Base-by-base conservation (phyloP, 768 basidiomycete genomes). In the Termitomyces sp. region DNA sequence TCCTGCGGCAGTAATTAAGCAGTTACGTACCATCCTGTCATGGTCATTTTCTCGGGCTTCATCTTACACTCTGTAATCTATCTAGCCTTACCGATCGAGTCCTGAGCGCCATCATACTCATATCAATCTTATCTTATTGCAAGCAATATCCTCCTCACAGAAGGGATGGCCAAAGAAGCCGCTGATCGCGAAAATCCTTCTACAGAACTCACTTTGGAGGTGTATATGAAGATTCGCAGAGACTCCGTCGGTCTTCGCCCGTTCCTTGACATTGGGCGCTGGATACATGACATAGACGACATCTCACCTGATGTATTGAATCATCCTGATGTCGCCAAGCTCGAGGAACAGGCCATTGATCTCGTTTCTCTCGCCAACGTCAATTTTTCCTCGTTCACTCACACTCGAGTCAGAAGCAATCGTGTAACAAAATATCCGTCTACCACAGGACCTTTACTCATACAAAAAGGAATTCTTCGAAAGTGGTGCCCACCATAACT, bases 221-320 rank as follows among this genome's bases (percentile, higher is more conserved):
- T 48, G 13, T 60, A 60, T 28, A 56, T 56, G 54, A 49, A 53
- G 13, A 42, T 53, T 26, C 54, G 58, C 8, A 51, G 58, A 32
- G 54, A 56, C 44, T 56, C 58, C 8, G 36, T 60, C 10, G 58
- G 58, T 38, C 33, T 56, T 14, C 54, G 50, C n/a, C 58, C n/a
- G n/a, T 60, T 60, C 44, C 49, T 60, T 47, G 58, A 52, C 30
- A 4, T 60, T 48, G 54, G 54, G 28, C 58, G 58, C 14, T 60
- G 58, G 58, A 47, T 56, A 18, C 43, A 22, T 26, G n/a, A 52
- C n/a, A 40, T 60, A n/a, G n/a, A n/a, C 3, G 54, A 51, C 26
- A 60, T 60, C 18, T 48, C 58, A 4, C 49, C 18, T 14, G 58
- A 59, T 7, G 43, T 59, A 4, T 12, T 56, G 20, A 44, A 18